Evolutionary conservation across 2,329 filamentous ascomycete genomes (phyloP), one percentile per base, ranked within the genome.

Genomic region (Leptoxyphium fumago): DNA sequence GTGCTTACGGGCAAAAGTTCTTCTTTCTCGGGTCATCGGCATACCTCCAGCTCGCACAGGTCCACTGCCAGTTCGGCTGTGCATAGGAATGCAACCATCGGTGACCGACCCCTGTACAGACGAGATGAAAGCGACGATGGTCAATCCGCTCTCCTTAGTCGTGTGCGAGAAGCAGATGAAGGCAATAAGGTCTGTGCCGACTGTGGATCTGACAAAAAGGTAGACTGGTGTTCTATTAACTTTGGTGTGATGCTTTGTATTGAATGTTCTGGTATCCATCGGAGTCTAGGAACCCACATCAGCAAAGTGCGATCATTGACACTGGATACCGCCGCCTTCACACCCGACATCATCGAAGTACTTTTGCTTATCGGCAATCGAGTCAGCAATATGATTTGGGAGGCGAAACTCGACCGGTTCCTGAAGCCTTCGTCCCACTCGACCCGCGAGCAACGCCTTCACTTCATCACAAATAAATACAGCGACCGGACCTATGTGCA

Each of bases 161-260:
- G 82, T 59, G 77, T 98, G 38, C 82, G 89, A 41, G 84, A 93
- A 46, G 84, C 82, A 41, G 91, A 98, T 57, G 83, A 94, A 55
- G 88, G 86, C 36, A 98, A 98, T 63, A 82, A 78, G 52, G 84
- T 82, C 75, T 98, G 91, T 60, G 91, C 91, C 13, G 91, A 98
- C 61, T 98, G 91, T 59, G 84, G 85, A 10, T 93, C 87, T 7
- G 82, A 83, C 29, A 77, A 80, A 57, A 96, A 95, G 67, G 88
- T 94, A 17, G 91, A 98, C 63, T 98, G 91, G 91, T 91, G 96
- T 26, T 96, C 91, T 0, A 94, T 98, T 65, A 98, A 98, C 56
- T 73, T 98, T 4, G 91, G 85, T 39, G 94, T 98, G 47, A 81
- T 98, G 43, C 74, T 98, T 15, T 98, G 91, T 66, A 95, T 95